Conservation (phyloP, 2,329 filamentous ascomycete species). For the Thermothelomyces thermophilus region DNA sequence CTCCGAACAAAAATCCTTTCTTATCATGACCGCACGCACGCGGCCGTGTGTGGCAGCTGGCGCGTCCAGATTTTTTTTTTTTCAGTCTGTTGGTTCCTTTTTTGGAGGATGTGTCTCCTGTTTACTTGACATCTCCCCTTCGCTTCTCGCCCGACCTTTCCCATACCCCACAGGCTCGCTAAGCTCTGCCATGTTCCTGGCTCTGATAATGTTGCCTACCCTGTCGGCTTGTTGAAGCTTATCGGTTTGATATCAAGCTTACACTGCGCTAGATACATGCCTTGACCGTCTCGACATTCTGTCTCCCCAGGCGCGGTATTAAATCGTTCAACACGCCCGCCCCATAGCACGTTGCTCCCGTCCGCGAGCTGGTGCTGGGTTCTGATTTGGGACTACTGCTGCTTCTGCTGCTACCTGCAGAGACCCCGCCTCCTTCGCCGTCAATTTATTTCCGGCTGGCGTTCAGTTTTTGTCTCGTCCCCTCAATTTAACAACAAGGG, state of each 20-base stretch:
- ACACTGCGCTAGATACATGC: no score
- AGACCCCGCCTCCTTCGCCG: background rate
- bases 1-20: background rate
- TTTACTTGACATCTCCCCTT: no score
- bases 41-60: background rate
- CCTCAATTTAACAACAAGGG: no score
- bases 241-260: no score
- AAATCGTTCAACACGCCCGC: background rate
- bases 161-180: background rate
- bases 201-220: background rate
- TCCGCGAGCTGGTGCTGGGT: background rate
- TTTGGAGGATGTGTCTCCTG: no score
- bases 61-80: background rate
- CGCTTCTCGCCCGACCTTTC: background rate
- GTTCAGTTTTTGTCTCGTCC: no score
- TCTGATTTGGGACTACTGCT: background rate
- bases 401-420: background rate
- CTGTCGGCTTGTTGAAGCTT: background rate
- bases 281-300: background rate
- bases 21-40: constrained; percentile 1
- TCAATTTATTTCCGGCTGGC: no score
- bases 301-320: background rate
- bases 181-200: background rate
- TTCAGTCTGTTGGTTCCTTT: no score
- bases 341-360: background rate